Evolutionary conservation across 192 early-diverging fungal species (phyloP), one percentile per base, ranked within the genome.

Genomic region (Phlyctochytrium bullatum): DNA sequence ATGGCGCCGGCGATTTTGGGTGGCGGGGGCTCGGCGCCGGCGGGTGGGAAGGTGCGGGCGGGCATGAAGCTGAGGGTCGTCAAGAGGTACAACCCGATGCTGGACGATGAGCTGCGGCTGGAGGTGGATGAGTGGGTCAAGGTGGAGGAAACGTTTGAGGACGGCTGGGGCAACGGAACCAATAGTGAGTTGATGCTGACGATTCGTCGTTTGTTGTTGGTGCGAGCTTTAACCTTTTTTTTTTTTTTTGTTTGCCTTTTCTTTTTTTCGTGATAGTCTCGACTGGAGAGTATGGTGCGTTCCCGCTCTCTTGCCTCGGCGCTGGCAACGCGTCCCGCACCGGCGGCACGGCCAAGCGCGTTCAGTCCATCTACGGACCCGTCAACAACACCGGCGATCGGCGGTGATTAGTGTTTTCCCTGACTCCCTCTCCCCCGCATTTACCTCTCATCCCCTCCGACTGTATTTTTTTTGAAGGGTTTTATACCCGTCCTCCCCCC

Each of bases 111-210:
- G 77, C 76, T 95, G 57, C 80, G 79, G 56, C 71, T 95, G 33
- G 78, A 84, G 33, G 66, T 78, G 3, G 90, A 88, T 59, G 93
- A 95, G 68, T 78, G 86, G 59, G 85, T 95, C 2, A 85, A 85
- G 31, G 65, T 93, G 20, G 83, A 88, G 29, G 81, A 86, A 67
- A 83, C 83, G 16, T 95, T 92, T 80, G 91, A 91, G 64, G 93
- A 95, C 66, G 92, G 92, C 12, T 95, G 93, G 93, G 92, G 87
- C 25, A 78, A 90, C 3, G 93, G 93, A 27, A 78, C 86, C 61
- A 95, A 95, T 80, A 66, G 65, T 67, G 54, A 62, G 65, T 62
- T n/a, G n/a, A n/a, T n/a, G n/a, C n/a, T n/a, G n/a, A n/a, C n/a
- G n/a, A n/a, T n/a, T n/a, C n/a, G n/a, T n/a, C n/a, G n/a, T n/a